A percentile compares a stretch with the other conserved stretches of the same genome.
Evolutionary conservation across 176 grass and related monocot species (phyloP).

Genomic region (Oryza longistaminata): DNA sequence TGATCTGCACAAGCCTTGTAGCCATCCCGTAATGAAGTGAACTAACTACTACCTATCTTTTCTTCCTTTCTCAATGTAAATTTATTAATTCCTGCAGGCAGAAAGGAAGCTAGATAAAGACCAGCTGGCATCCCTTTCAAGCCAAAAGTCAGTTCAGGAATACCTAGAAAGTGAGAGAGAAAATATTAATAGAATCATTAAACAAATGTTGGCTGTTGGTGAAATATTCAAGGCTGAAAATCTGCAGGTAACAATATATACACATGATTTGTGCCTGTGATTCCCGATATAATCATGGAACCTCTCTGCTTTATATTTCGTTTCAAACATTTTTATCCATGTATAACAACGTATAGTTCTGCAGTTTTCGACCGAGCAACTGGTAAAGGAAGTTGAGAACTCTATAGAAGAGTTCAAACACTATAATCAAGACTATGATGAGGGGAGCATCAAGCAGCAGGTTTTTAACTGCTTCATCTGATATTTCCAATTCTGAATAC

Average conservation of each 20-base stretch:
- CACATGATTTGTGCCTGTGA: neutral
- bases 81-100: constrained; percentile 54
- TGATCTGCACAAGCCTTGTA: too few relatives aligned
- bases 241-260: constrained; percentile 66
- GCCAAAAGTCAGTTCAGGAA: constrained; percentile 62
- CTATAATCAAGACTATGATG: constrained; percentile 90
- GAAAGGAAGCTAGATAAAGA: constrained; percentile 84
- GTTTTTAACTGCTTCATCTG: constrained; percentile 37
- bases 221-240: constrained; percentile 96
- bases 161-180: constrained; percentile 81
- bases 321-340: constrained; percentile 3
- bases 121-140: constrained; percentile 75
- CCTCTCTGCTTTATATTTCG: neutral
- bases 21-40: too few relatives aligned
- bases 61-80: constrained; percentile 36
- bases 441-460: constrained; percentile 80
- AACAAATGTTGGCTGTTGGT: constrained; percentile 89
- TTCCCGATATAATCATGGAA: constrained; percentile 25
- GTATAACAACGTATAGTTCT: constrained; percentile 39
- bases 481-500: constrained; percentile 21
- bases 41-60: constrained; percentile 21
- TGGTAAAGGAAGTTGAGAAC: constrained; percentile 89
- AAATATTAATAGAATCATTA: constrained; percentile 80
- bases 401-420: constrained; percentile 75
- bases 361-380: constrained; percentile 83